Conservation (phyloP, 2,329 filamentous ascomycete genomes). For the Saccharata proteae region DNA sequence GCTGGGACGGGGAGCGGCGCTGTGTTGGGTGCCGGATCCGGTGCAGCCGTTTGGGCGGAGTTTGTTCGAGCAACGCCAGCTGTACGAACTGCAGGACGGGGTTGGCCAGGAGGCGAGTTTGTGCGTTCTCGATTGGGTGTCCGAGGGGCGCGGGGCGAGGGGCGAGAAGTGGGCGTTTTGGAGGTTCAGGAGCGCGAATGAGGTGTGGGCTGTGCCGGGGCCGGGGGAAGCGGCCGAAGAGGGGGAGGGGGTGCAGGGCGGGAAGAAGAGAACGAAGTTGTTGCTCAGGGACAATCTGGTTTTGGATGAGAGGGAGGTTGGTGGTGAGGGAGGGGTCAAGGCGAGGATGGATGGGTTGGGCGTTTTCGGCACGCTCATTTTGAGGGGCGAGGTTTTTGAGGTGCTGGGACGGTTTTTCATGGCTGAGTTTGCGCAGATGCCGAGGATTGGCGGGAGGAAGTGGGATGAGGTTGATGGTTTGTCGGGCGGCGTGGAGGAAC, state of each 20-base stretch:
- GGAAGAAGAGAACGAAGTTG: slow-evolving; percentile 42
- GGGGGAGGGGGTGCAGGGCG: slow-evolving; percentile 19
- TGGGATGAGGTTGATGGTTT: slow-evolving; percentile 39
- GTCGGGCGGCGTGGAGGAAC: slow-evolving; percentile 17
- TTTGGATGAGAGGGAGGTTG: slow-evolving; percentile 28
- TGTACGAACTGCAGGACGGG: slow-evolving; percentile 43
- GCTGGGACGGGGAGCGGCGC: slow-evolving; percentile 36
- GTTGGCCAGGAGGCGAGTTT: slow-evolving; percentile 32
- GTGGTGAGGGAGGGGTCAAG: slow-evolving; percentile 25
- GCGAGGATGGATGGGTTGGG: slow-evolving; percentile 60
- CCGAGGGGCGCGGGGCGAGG: slow-evolving; percentile 68
- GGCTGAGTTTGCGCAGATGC: slow-evolving; percentile 62
- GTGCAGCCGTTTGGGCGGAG: slow-evolving; percentile 82
- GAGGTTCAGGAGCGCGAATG: slow-evolving; percentile 73
- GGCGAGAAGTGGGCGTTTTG: slow-evolving; percentile 82
- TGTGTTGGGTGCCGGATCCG: slow-evolving; percentile 71
- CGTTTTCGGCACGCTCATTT: slow-evolving; percentile 73
- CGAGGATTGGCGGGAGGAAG: slow-evolving; percentile 70
- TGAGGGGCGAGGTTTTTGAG: slow-evolving; percentile 61
- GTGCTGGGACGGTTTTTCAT: slow-evolving; percentile 62
- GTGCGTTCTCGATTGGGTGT: slow-evolving; percentile 90
- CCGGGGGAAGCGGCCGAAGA: slow-evolving; percentile 8
- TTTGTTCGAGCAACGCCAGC: slow-evolving; percentile 73
- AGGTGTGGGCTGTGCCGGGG: slow-evolving; percentile 52
- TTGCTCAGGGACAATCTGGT: slow-evolving; percentile 78